Evolutionary conservation across 257 asterid species (phyloP), one percentile per base, ranked within the genome.

Genomic region (Datura wrightii): DNA sequence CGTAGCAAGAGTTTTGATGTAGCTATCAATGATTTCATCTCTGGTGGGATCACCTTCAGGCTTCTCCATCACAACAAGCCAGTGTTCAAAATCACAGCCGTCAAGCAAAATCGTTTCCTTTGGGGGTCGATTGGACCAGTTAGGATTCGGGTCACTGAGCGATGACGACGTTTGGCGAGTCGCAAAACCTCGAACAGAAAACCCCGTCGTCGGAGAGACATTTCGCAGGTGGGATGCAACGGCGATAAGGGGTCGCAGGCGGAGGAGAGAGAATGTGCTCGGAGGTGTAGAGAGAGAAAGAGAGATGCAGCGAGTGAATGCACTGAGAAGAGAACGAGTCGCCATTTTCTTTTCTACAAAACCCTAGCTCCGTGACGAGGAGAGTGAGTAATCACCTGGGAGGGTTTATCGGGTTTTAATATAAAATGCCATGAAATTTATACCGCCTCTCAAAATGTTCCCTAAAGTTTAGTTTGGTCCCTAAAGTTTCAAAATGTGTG

Each of bases 91-190:
- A 19, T 82, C 85, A 18, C 85, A 82, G 13, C 85, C 79, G 10
- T 52, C 79, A 1, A 67, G 80, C 80, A 66, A 66, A 36, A 96
- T 94, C 16, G 98, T 95, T 93, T 97, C 98, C 86, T 94, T 95
- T 0, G 98, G 99, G 9, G 98, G 99, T 0, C 99, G 93, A 72
- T 94, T 95, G 34, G 98, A 90, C 95, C 95, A 95, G 85, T 97
- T 97, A 55, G 98, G 98, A 89, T 94, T 95, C 39, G 96, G 97
- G 67, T 97, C 97, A 55, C 82, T 94, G 53, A 95, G 91, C 0
- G 98, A 97, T 0, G 97, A 89, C 19, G 93, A 59, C 14, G 95
- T 93, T 79, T 85, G 93, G 0, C 94, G 91, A 55, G 97, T 90
- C 5, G 99, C 84, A 41, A 95, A 89, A 14, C 96, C 91, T 71